Percentiles rank a stretch among this genome's conserved stretches.
Conservation (phyloP, 2,329 filamentous ascomycete genomes). For the Trichoderma afroharzianum region DNA sequence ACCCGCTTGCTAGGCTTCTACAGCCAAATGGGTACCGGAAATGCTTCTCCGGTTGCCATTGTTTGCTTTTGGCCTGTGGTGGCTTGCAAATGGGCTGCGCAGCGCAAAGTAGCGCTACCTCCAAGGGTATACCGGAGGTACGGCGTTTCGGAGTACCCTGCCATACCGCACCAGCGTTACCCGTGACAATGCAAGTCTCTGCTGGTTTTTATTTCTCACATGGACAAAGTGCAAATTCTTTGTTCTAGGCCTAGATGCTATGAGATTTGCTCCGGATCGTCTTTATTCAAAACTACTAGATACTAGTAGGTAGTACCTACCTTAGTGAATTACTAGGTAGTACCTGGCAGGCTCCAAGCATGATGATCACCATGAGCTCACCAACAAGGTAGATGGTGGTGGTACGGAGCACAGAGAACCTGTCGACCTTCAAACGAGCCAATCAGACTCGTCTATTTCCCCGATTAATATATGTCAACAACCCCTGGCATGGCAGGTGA, state of each 20-base stretch:
- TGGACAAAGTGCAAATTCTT: not conserved
- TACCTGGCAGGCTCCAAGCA: not conserved
- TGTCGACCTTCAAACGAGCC: not conserved
- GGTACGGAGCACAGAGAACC: not conserved
- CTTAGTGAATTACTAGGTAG: not conserved
- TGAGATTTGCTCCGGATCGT: not conserved
- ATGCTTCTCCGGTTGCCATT: not conserved
- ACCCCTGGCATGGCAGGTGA: conserved; percentile 3
- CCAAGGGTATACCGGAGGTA: not conserved
- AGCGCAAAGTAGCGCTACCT: not conserved
- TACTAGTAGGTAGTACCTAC: not conserved
- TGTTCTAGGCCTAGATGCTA: not conserved
- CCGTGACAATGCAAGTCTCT: not conserved
- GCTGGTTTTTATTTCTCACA: not conserved
- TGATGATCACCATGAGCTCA: not conserved
- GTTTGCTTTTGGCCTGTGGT: not conserved
- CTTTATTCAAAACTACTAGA: not conserved
- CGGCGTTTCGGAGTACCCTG: not conserved
- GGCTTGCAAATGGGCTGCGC: not conserved
- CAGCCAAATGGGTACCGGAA: not conserved
- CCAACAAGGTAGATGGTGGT: not conserved
- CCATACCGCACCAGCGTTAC: not conserved
- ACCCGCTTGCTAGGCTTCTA: not conserved
- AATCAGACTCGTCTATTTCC: not conserved
- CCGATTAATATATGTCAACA: not conserved